Evolutionary conservation across 352 stramenopile genomes (phyloP).

Genomic region (Aphanomyces euteiches): DNA sequence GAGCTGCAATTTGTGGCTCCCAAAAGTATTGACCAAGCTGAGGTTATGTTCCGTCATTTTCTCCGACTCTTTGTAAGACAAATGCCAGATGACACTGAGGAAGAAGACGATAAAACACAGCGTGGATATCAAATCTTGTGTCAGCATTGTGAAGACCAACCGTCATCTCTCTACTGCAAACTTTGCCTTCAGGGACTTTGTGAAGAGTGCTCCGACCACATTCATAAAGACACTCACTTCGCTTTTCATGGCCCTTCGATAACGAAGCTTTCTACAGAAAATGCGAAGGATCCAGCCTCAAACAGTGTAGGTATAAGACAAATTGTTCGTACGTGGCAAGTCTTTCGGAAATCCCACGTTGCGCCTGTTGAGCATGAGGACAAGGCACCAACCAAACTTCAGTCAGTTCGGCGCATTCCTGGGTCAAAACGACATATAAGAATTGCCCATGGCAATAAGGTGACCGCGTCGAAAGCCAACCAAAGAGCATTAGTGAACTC

Average conservation of each 20-base stretch:
- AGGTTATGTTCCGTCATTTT: constrained; percentile 21
- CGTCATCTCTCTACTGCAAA: constrained; percentile 21
- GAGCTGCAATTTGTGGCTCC: not conserved
- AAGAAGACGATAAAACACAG: not conserved
- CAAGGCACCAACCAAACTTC: too few relatives aligned
- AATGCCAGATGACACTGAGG: constrained; percentile 6
- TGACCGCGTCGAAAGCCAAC: too few relatives aligned
- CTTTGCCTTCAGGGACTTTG: constrained; percentile 25
- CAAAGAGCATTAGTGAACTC: too few relatives aligned
- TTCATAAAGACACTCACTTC: constrained; percentile 29
- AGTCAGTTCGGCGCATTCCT: too few relatives aligned
- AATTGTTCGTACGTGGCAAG: not conserved
- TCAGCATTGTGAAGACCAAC: constrained; percentile 23
- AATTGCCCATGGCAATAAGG: too few relatives aligned
- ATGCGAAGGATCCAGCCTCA: too few relatives aligned
- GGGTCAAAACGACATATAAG: too few relatives aligned
- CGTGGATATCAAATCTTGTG: not conserved
- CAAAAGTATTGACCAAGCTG: not conserved
- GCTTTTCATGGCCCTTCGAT: constrained; percentile 18
- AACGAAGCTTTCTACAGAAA: not conserved
- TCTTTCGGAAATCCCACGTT: not conserved
- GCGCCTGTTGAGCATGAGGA: too few relatives aligned
- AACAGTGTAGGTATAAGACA: not conserved
- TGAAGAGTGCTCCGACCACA: constrained; percentile 9
- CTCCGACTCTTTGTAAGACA: constrained; percentile 12